Conservation (phyloP, 495 filamentous ascomycete genomes). For the Thozetella sp. region DNA sequence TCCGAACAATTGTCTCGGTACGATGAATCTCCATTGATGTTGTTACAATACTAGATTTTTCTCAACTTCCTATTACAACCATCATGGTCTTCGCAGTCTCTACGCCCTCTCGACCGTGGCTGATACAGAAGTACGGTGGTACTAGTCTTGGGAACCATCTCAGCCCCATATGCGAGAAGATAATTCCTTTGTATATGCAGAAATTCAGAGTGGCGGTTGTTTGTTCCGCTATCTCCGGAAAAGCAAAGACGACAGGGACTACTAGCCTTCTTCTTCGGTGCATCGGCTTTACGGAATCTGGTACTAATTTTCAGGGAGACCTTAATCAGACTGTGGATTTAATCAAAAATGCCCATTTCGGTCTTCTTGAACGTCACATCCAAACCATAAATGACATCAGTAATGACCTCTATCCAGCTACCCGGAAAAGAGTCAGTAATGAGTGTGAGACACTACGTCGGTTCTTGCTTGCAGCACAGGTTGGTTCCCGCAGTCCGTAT, state of each 20-base stretch:
- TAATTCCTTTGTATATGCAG: constrained; percentile 32
- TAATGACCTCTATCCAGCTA: constrained; percentile 17
- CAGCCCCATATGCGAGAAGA: constrained; percentile 30
- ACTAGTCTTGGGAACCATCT: constrained; percentile 41
- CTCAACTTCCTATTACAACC: not conserved
- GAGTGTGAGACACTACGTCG: constrained; percentile 35
- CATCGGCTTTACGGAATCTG: constrained; percentile 27
- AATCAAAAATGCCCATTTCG: constrained; percentile 34
- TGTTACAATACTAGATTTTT: not conserved
- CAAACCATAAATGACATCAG: not conserved
- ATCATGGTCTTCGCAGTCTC: constrained; percentile 10
- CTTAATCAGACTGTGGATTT: constrained; percentile 30
- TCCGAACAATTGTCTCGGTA: constrained; percentile 3
- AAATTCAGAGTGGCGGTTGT: constrained; percentile 34
- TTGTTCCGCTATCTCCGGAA: constrained; percentile 30
- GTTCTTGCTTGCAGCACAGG: constrained; percentile 34
- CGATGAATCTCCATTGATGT: not conserved
- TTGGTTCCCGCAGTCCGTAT: constrained; percentile 8
- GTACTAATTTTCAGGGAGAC: constrained; percentile 19
- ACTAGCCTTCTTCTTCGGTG: constrained; percentile 33
- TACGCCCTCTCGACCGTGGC: constrained; percentile 30
- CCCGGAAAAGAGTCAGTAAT: constrained; percentile 21
- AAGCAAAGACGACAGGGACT: constrained; percentile 31
- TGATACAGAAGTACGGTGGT: constrained; percentile 46
- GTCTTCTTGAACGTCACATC: constrained; percentile 17